Percentiles rank a stretch among this genome's conserved stretches.
Conservation (phyloP, 2,329 filamentous ascomycete genomes). For the Pseudogymnoascus sp. region DNA sequence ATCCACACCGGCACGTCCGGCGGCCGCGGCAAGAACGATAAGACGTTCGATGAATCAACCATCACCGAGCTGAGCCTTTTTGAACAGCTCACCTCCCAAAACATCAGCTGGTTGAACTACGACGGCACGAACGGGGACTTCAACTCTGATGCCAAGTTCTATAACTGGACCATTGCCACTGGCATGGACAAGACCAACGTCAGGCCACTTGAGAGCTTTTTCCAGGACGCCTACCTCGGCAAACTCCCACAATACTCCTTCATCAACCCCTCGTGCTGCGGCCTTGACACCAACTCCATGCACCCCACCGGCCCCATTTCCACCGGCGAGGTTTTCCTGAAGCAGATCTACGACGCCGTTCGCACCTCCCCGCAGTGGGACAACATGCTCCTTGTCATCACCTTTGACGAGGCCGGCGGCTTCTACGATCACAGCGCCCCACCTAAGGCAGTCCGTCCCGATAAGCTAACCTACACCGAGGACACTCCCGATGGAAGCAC, state of each 20-base stretch:
- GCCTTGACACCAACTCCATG: slow-evolving; percentile 28
- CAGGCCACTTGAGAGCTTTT: slow-evolving; percentile 34
- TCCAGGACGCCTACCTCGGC: slow-evolving; percentile 35
- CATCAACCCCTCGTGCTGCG: slow-evolving; percentile 42
- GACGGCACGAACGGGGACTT: slow-evolving; percentile 29
- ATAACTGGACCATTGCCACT: slow-evolving; percentile 32
- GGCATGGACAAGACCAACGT: slow-evolving; percentile 28
- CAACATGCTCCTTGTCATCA: slow-evolving; percentile 37
- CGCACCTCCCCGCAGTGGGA: slow-evolving; percentile 38
- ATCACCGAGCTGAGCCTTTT: slow-evolving; percentile 33
- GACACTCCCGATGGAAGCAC: slow-evolving; percentile 28
- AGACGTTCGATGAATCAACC: slow-evolving; percentile 23
- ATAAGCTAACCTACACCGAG: slow-evolving; percentile 29
- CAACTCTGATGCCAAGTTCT: slow-evolving; percentile 36
- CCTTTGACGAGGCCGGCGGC: slow-evolving; percentile 39
- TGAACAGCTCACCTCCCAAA: slow-evolving; percentile 32
- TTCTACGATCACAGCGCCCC: slow-evolving; percentile 39
- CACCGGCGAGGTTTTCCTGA: slow-evolving; percentile 36
- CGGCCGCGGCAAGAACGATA: slow-evolving; percentile 32
- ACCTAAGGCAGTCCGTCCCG: slow-evolving; percentile 28
- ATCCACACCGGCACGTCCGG: slow-evolving; percentile 33
- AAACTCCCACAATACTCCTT: slow-evolving; percentile 37
- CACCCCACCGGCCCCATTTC: slow-evolving; percentile 37
- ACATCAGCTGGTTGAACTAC: slow-evolving; percentile 39
- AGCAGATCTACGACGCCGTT: slow-evolving; percentile 37